Conservation (phyloP, 441 rosid species). For the Manihot esculenta region DNA sequence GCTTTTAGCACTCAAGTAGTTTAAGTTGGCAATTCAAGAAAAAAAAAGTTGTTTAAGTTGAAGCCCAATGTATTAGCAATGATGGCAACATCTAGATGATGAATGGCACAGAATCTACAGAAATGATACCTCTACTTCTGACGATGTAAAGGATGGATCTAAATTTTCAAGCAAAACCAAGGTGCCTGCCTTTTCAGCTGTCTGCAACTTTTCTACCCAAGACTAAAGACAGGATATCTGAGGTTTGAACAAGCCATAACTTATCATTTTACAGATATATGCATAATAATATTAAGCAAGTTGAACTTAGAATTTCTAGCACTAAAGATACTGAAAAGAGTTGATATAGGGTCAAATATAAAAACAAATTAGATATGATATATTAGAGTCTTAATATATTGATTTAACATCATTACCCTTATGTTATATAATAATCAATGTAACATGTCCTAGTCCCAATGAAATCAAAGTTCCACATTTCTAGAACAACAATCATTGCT, state of each 20-base stretch:
- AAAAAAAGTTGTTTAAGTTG: not conserved
- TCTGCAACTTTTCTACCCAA: constrained; percentile 42
- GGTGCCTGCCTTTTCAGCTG: constrained; percentile 36
- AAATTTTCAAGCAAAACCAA: constrained; percentile 50
- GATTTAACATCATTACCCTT: not conserved
- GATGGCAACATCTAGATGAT: not conserved
- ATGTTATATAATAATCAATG: not conserved
- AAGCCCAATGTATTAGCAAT: not conserved
- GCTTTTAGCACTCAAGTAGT: not conserved
- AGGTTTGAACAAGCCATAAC: constrained; percentile 4
- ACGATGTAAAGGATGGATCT: constrained; percentile 53
- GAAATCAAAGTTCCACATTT: no score
- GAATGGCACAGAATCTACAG: not conserved
- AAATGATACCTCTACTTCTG: constrained; percentile 55
- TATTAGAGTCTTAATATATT: no score
- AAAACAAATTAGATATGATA: not conserved
- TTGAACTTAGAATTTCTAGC: not conserved
- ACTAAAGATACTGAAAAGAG: not conserved
- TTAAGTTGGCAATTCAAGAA: no score
- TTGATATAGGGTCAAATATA: no score
- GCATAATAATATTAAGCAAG: not conserved
- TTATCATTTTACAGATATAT: not conserved
- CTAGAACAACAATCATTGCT: no score
- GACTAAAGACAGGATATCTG: constrained; percentile 31
- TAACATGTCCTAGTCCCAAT: no score